Evolutionary conservation across 2,329 filamentous ascomycete genomes (phyloP).

Genomic region (Botrytis hyacinthi): DNA sequence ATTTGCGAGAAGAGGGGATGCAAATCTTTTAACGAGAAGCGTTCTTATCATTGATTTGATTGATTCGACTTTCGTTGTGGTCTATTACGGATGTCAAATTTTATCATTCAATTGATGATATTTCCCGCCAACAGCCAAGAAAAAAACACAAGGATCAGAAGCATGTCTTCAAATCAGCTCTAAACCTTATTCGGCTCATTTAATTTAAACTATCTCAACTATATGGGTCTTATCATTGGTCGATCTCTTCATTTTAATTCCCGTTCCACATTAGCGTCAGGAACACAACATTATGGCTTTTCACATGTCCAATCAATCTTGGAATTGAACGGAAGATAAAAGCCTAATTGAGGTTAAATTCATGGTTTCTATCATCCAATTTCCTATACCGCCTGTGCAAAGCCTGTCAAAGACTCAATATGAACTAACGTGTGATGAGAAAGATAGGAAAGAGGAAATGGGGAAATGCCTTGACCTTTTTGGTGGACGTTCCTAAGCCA

Average conservation of each 20-base stretch:
- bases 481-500: not conserved
- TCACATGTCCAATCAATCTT: constrained; percentile 2
- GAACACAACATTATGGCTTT: constrained; percentile 18
- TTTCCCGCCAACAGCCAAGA: not conserved
- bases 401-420: not conserved
- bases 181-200: constrained; percentile 11
- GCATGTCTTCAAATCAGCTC: not conserved
- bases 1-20: not conserved
- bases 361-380: constrained; percentile 6
- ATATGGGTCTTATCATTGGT: constrained; percentile 15
- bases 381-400: constrained; percentile 14
- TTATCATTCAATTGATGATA: constrained; percentile 4
- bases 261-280: constrained; percentile 26
- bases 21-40: constrained; percentile 6
- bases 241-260: constrained; percentile 14
- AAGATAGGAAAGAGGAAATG: not conserved
- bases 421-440: constrained; percentile 3
- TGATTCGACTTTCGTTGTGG: not conserved
- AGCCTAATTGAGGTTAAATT: constrained; percentile 3
- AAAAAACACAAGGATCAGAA: constrained; percentile 8
- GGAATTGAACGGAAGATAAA: not conserved
- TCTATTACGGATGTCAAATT: not conserved
- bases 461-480: constrained; percentile 15
- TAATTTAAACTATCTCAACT: constrained; percentile 13
- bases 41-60: not conserved